Evolutionary conservation across 495 filamentous ascomycete genomes (phyloP).

Genomic region (Annulohypoxylon maeteangense): DNA sequence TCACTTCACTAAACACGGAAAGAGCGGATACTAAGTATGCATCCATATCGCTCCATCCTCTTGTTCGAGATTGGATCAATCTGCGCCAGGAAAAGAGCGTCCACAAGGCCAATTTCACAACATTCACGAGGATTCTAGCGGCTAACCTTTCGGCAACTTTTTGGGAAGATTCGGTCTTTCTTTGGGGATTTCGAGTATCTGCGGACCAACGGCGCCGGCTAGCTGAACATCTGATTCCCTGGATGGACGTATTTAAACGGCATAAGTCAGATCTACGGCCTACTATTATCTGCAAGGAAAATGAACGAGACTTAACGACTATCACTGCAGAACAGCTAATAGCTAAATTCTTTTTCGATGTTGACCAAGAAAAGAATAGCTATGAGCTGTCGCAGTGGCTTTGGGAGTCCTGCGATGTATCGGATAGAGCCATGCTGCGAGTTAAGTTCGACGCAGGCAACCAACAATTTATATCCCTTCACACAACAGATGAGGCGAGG

Average conservation of each 20-base stretch:
- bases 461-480: not conserved
- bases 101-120: not conserved
- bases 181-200: not conserved
- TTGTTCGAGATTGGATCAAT: constrained; percentile 6
- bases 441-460: not conserved
- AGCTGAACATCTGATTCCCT: not conserved
- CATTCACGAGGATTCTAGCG: not conserved
- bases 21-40: not conserved
- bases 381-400: not conserved
- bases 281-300: not conserved
- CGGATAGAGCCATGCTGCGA: not conserved
- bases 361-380: not conserved
- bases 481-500: not conserved
- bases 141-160: not conserved
- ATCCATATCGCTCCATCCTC: not conserved
- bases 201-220: not conserved
- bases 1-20: constrained; percentile 2
- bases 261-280: not conserved
- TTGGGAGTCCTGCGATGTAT: not conserved
- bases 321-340: not conserved
- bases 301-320: not conserved
- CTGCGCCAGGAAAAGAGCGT: constrained; percentile 1
- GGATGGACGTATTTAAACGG: not conserved
- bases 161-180: not conserved
- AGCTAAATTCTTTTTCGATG: not conserved